A percentile compares a stretch with the other conserved stretches of the same genome.
Evolutionary conservation across 495 filamentous ascomycete genomes (phyloP).

Genomic region (Melanomma pulvis-pyrius): DNA sequence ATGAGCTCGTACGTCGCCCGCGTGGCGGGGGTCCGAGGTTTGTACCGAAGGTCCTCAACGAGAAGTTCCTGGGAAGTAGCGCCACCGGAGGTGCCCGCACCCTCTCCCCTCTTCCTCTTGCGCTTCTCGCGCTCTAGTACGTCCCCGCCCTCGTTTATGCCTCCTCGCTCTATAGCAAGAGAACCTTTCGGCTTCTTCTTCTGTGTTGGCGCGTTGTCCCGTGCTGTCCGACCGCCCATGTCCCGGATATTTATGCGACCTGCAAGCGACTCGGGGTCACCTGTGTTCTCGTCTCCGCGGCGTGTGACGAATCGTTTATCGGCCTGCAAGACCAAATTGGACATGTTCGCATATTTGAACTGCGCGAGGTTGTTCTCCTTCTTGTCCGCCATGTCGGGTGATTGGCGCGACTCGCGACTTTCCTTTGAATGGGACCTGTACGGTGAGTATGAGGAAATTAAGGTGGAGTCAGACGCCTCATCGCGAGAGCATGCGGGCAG

Average conservation of each 20-base stretch:
- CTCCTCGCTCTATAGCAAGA: conserved; percentile 72
- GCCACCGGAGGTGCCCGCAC: conserved; percentile 70
- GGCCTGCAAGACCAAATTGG: conserved; percentile 99
- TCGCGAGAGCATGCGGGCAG: neutral
- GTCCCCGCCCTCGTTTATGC: conserved; percentile 81
- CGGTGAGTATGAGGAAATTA: neutral
- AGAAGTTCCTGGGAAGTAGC: conserved; percentile 82
- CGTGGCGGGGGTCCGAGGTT: conserved; percentile 88
- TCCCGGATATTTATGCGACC: conserved; percentile 89
- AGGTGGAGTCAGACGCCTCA: neutral
- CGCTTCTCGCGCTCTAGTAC: conserved; percentile 83
- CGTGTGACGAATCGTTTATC: conserved; percentile 94
- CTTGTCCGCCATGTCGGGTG: conserved; percentile 70
- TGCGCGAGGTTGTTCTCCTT: conserved; percentile 80
- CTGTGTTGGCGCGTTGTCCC: conserved; percentile 77
- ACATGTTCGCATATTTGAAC: conserved; percentile 99
- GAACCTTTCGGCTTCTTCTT: conserved; percentile 70
- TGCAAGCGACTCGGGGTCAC: conserved; percentile 95
- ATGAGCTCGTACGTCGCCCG: conserved; percentile 96
- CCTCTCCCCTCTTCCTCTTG: conserved; percentile 79
- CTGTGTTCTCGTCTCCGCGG: conserved; percentile 90
- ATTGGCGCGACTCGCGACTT: conserved; percentile 3
- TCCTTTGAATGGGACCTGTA: neutral
- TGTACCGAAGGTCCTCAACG: conserved; percentile 83
- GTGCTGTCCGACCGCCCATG: conserved; percentile 83